A percentile compares a stretch with the other conserved stretches of the same genome.
These are phyloP conservation scores for Tuber melanosporum DNA, from an alignment of 495 filamentous ascomycete species.

Conservation along the genomic window DNA sequence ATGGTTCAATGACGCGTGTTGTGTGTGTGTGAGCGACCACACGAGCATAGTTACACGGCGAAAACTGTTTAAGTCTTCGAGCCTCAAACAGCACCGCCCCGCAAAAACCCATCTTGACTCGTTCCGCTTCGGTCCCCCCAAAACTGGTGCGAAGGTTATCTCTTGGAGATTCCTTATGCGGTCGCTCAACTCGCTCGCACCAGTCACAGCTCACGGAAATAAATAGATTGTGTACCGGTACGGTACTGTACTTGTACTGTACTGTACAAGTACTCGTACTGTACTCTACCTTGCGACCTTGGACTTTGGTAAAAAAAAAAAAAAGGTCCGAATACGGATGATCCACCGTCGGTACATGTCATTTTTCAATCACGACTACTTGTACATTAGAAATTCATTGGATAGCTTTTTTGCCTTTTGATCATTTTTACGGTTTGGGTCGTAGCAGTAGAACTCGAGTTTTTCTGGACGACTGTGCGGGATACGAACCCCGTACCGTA, in stretches of 20 bases:
- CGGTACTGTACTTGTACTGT: too few relatives aligned
- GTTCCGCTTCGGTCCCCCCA: neutral
- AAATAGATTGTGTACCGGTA: neutral
- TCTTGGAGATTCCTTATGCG: slow-evolving; percentile 1
- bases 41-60: neutral
- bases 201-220: neutral
- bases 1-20: neutral
- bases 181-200: neutral
- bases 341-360: neutral
- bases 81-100: neutral
- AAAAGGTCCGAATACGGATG: neutral
- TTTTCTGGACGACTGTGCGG: neutral
- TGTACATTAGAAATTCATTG: neutral
- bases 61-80: neutral
- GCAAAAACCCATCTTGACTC: neutral
- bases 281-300: neutral
- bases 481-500: neutral
- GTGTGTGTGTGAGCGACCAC: neutral
- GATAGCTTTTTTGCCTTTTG: too few relatives aligned
- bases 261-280: too few relatives aligned
- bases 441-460: neutral
- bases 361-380: neutral
- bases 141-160: neutral
- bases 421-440: neutral
- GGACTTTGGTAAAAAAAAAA: neutral